Conservation (phyloP, 1,284 basidiomycete species). For the Afroboletus lepidellus region DNA sequence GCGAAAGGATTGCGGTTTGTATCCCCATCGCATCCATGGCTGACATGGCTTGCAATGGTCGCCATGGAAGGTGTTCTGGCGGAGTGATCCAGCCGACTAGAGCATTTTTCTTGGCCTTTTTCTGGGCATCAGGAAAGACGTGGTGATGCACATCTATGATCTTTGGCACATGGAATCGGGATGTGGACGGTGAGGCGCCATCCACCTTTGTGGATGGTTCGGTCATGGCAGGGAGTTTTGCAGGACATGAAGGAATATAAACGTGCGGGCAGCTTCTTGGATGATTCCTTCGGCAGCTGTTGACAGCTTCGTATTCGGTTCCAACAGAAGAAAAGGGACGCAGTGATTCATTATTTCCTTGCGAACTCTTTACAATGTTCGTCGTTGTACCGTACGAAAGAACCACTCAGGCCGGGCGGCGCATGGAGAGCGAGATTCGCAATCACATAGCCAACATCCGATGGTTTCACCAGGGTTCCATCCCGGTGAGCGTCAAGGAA, state of each 20-base stretch:
- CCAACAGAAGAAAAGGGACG: conserved; percentile 14
- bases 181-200: not conserved
- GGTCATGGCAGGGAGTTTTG: conserved; percentile 16
- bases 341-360: conserved; percentile 29
- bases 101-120: conserved; percentile 44
- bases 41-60: conserved; percentile 50
- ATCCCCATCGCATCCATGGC: conserved; percentile 60
- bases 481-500: conserved; percentile 64
- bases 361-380: conserved; percentile 59
- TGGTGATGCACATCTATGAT: conserved; percentile 74
- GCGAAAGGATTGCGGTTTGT: conserved; percentile 60
- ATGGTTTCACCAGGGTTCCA: conserved; percentile 68
- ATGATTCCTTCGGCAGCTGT: conserved; percentile 13
- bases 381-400: conserved; percentile 73
- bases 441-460: conserved; percentile 73
- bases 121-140: conserved; percentile 52
- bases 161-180: conserved; percentile 3
- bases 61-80: conserved; percentile 62
- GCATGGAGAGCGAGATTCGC: conserved; percentile 63
- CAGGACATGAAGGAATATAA: conserved; percentile 2
- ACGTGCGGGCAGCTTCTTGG: conserved; percentile 9
- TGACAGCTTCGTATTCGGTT: conserved; percentile 15
- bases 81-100: conserved; percentile 61
- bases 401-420: conserved; percentile 59
- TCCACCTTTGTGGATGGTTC: conserved; percentile 5